These are phyloP conservation scores for Gynostemma pentaphyllum DNA, from an alignment of 306 rosid species.

Conservation along the genomic window DNA sequence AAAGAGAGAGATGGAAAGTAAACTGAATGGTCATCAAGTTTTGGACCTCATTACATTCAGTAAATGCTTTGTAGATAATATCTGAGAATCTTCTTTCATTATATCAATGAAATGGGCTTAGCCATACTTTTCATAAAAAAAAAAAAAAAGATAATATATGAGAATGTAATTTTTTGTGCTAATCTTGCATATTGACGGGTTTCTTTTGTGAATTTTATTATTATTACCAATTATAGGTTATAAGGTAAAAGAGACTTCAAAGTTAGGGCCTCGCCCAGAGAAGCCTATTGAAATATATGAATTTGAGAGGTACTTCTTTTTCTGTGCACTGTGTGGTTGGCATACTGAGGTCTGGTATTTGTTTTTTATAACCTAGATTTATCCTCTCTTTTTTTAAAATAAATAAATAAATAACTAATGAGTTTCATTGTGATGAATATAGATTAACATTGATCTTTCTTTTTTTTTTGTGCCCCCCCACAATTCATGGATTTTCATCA, in stretches of 20 bases:
- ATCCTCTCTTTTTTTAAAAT: not conserved
- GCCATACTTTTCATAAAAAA: no score
- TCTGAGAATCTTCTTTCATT: no score
- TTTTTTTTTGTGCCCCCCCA: not conserved
- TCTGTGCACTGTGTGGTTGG: not conserved
- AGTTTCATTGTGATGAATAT: slow-evolving; percentile 3
- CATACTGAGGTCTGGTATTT: not conserved
- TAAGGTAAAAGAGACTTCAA: slow-evolving; percentile 73
- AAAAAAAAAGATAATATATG: no score
- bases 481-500: slow-evolving; percentile 23
- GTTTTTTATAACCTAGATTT: not conserved
- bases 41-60: not conserved
- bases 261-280: slow-evolving; percentile 79
- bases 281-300: slow-evolving; percentile 93
- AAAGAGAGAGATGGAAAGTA: not conserved
- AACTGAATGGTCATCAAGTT: not conserved
- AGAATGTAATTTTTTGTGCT: not conserved
- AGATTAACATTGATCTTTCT: slow-evolving; percentile 28
- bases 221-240: slow-evolving; percentile 37
- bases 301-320: slow-evolving; percentile 63
- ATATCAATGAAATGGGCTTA: no score
- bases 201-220: not conserved
- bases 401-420: not conserved
- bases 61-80: not conserved
- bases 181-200: not conserved